Percentiles rank a stretch among this genome's conserved stretches.
These are phyloP conservation scores for Tephrocybe sp. DNA, from an alignment of 768 basidiomycete species.

Conservation along the genomic window DNA sequence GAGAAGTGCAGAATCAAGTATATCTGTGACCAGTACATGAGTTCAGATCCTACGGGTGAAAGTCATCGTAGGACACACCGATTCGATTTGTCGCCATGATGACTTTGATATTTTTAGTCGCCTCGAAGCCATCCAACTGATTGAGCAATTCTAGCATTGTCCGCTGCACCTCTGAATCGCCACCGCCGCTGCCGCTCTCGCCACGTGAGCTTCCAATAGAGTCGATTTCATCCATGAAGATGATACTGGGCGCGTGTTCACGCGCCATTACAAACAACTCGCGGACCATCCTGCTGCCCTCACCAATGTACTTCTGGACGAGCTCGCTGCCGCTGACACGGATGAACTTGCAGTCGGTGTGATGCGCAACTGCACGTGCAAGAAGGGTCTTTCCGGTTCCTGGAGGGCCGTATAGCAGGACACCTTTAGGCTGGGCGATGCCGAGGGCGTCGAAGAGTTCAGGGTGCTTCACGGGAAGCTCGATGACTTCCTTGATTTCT, in stretches of 20 bases:
- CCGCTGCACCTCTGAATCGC: slow-evolving; percentile 87
- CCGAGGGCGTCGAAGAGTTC: slow-evolving; percentile 96
- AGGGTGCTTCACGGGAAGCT: slow-evolving; percentile 95
- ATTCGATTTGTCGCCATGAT: slow-evolving; percentile 98
- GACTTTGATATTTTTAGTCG: slow-evolving; percentile 97
- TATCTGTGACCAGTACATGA: slow-evolving; percentile 51
- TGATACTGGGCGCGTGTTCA: slow-evolving; percentile 96
- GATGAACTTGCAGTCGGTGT: slow-evolving; percentile 98
- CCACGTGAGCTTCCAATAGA: slow-evolving; percentile 94
- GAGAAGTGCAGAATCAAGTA: slow-evolving; percentile 89
- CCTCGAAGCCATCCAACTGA: slow-evolving; percentile 90
- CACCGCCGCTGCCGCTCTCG: slow-evolving; percentile 86
- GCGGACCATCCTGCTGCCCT: slow-evolving; percentile 94
- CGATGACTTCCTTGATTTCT: slow-evolving; percentile 96
- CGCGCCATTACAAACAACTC: slow-evolving; percentile 98
- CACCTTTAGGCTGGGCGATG: slow-evolving; percentile 97
- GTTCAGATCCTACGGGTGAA: not conserved
- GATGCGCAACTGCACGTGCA: slow-evolving; percentile 94
- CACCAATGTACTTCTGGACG: slow-evolving; percentile 98
- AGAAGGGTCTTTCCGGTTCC: slow-evolving; percentile 96
- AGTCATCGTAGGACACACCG: slow-evolving; percentile 39
- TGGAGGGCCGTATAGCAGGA: slow-evolving; percentile 92
- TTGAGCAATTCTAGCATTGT: slow-evolving; percentile 91
- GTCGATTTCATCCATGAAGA: slow-evolving; percentile 99
- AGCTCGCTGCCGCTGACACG: slow-evolving; percentile 92